Evolutionary conservation across 1,284 basidiomycete genomes (phyloP).

Genomic region (Ceratorhiza oryzae-sativae): DNA sequence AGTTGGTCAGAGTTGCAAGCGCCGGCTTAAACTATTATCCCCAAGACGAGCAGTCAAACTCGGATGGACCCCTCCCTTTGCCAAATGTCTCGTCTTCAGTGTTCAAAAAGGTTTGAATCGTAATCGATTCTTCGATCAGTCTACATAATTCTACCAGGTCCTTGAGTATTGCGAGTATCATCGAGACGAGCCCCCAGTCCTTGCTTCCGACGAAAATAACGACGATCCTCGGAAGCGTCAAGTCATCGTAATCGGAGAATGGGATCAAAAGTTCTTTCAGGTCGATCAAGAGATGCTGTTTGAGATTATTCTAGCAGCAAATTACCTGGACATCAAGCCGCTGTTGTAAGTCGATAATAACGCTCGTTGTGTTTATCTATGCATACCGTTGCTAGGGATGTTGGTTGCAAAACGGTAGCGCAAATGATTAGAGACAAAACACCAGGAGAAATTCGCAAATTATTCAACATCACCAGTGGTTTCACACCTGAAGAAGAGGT

Average conservation of each 20-base stretch:
- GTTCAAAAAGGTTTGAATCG: slow-evolving; percentile 7
- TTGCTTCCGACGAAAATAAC: slow-evolving; percentile 51
- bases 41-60: neutral
- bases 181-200: slow-evolving; percentile 60
- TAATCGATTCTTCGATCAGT: neutral
- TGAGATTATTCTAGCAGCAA: slow-evolving; percentile 68
- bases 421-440: slow-evolving; percentile 66
- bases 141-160: slow-evolving; percentile 50
- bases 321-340: slow-evolving; percentile 70
- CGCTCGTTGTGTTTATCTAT: neutral
- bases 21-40: no score
- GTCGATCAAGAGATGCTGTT: slow-evolving; percentile 60
- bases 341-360: slow-evolving; percentile 54
- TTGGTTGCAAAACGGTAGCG: slow-evolving; percentile 68
- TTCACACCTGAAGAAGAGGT: slow-evolving; percentile 64
- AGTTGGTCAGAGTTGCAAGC: no score
- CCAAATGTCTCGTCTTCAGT: slow-evolving; percentile 12
- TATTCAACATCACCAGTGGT: slow-evolving; percentile 62
- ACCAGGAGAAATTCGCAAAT: slow-evolving; percentile 57
- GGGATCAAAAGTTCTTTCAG: slow-evolving; percentile 64
- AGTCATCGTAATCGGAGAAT: slow-evolving; percentile 61
- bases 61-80: neutral
- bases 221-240: slow-evolving; percentile 62
- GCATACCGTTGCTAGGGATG: slow-evolving; percentile 52
- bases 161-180: slow-evolving; percentile 70